Evolutionary conservation across 2,329 filamentous ascomycete genomes (phyloP), one percentile per base, ranked within the genome.

Genomic region (Penicillium brevicompactum): DNA sequence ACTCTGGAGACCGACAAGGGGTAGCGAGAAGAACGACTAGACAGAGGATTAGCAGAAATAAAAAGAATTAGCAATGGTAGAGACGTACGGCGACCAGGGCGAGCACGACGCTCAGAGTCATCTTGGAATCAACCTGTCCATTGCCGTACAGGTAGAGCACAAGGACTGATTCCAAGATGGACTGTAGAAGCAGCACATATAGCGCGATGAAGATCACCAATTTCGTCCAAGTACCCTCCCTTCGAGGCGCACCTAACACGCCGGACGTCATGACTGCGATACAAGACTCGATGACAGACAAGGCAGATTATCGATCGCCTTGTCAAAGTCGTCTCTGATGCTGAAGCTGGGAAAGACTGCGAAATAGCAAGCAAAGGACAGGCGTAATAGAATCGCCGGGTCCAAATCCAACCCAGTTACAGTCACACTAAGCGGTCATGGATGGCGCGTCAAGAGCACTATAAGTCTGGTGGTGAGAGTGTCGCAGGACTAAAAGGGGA

Each of bases 21-120:
- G 70, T 1, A 75, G 62, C 0, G 73, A 71, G n/a, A 73, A 58
- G 27, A 73, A 71, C 3, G 70, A 71, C 71, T 75, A 18, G 11
- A 38, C n/a, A n/a, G 24, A 11, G 9, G 11, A 46, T 62, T 6
- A 59, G 31, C 47, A 10, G 43, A 4, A 16, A 18, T 31, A 47
- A 30, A 1, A 47, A 30, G 1, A 18, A 21, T 9, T 8, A 11
- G 3, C n/a, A 22, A 40, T n/a, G 42, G 14, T 8, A 4, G 14
- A 27, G 13, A 56, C 73, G 54, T 67, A 76, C 74, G 41, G 72
- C 68, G 5, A 72, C 59, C 9, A 76, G 53, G n/a, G 68, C 62
- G 6, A 76, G 60, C 14, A 74, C 63, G 44, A 76, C 59, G 53
- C 73, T 75, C 7, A 67, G 63, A 0, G 67, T 68, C 69, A 74